Base-by-base conservation (phyloP, 1,284 basidiomycete genomes). In the Amylostereum areolatum region DNA sequence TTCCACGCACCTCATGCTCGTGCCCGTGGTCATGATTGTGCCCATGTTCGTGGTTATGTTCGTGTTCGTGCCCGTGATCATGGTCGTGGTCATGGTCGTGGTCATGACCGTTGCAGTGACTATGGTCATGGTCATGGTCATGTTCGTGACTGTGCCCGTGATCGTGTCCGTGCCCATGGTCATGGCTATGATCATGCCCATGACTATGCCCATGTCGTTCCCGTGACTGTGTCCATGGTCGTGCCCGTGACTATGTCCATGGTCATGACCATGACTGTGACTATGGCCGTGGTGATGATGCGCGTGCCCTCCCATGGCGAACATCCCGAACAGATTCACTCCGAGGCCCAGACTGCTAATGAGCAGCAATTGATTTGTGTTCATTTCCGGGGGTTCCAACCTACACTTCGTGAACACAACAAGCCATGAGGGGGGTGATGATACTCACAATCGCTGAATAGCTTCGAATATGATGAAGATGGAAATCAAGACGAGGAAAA, bases 391-490 rank as follows among this genome's bases (percentile, higher is more conserved):
- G 29, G 97, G 97, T 59, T 98, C 87, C 57, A 98, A 67, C 36
- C 91, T 93, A 56, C 5, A 43, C 27, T 12, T 37, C 49, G 12
- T 43, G 40, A 47, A 45, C 33, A 42, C 18, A 25, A 18, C 30
- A 24, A 36, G 6, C 11, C 45, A 10, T 12, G 33, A 32, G n/a
- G 35, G 52, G 5, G 34, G 1, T 36, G 46, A 49, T 6, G 3
- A 40, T 7, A 73, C 90, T 65, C 63, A 93, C 87, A 99, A 79
- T 57, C 97, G 78, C 68, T 99, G 93, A 41, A 99, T 83, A 2
- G 94, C 97, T 68, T 99, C 97, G 57, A 99, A 98, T 28, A 99
- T 86, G 63, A 99, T 99, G 66, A 99, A 99, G 48, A 98, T 83
- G 3, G 93, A 97, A 55, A 99, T 98, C 39, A 99, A 71, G 57